These are phyloP conservation scores for Zygoascus bituminiphila DNA, from an alignment of 805 yeast species.

Conservation along the genomic window DNA sequence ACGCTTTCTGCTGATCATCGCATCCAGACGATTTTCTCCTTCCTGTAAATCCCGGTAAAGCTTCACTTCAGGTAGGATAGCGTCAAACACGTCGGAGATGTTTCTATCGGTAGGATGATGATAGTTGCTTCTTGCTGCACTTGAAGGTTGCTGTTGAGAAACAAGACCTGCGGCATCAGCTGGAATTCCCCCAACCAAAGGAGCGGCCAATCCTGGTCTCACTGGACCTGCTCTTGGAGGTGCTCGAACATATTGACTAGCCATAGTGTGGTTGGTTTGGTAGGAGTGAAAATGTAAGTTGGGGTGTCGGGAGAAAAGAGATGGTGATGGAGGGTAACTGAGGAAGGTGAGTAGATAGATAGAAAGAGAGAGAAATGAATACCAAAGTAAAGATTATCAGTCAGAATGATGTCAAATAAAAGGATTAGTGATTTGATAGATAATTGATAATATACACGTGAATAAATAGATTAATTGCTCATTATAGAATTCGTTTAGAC, in stretches of 20 bases:
- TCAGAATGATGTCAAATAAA: no score
- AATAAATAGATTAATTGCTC: no score
- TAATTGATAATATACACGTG: no score
- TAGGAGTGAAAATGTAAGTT: background rate
- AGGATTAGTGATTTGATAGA: no score
- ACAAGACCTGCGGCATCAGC: background rate
- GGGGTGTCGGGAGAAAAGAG: background rate
- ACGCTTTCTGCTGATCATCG: slow-evolving; percentile 72
- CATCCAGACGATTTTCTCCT: slow-evolving; percentile 77
- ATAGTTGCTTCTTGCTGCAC: slow-evolving; percentile 11
- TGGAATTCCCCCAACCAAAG: background rate
- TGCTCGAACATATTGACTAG: background rate
- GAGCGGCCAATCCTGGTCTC: background rate
- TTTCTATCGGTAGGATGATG: slow-evolving; percentile 44
- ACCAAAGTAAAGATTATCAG: no score
- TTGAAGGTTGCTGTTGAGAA: slow-evolving; percentile 1
- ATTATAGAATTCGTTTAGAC: no score
- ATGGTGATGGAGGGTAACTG: no score
- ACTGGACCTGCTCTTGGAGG: background rate
- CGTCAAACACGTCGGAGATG: slow-evolving; percentile 39
- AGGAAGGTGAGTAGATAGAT: no score
- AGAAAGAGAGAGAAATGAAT: no score
- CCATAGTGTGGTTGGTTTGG: background rate
- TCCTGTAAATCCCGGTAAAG: slow-evolving; percentile 62
- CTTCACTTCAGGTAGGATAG: slow-evolving; percentile 58